Conservation (phyloP, 1,139 yeast species). For the Candida glucosophila region DNA sequence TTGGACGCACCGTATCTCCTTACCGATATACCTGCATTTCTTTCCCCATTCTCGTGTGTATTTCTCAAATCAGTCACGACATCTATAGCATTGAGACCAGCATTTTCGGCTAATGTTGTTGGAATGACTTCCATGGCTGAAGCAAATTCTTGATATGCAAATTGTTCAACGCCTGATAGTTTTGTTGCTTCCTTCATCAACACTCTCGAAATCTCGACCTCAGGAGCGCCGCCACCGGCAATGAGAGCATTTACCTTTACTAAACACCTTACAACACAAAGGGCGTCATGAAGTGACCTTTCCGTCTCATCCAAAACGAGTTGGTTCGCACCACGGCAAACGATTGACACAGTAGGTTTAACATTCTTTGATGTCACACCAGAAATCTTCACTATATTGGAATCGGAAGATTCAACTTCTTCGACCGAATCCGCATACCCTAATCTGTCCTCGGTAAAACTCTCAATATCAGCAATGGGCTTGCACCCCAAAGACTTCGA, state of each 20-base stretch:
- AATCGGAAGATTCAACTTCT: conserved; percentile 86
- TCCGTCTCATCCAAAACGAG: conserved; percentile 92
- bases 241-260: conserved; percentile 91
- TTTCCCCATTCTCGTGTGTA: conserved; percentile 86
- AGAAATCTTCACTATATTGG: conserved; percentile 85
- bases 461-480: conserved; percentile 92
- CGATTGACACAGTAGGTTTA: conserved; percentile 78
- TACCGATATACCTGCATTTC: conserved; percentile 88
- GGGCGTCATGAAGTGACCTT: conserved; percentile 92
- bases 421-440: conserved; percentile 91
- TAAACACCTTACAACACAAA: conserved; percentile 91
- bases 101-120: conserved; percentile 94
- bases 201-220: conserved; percentile 82
- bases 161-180: conserved; percentile 84
- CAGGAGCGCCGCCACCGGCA: conserved; percentile 99
- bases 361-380: conserved; percentile 57
- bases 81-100: conserved; percentile 90
- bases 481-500: conserved; percentile 88
- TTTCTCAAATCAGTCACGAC: conserved; percentile 92
- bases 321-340: conserved; percentile 91
- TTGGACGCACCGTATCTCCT: conserved; percentile 91
- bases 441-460: conserved; percentile 85
- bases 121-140: conserved; percentile 94
- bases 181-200: conserved; percentile 70
- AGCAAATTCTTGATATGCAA: conserved; percentile 94